Percentiles rank a stretch among this genome's conserved stretches.
Evolutionary conservation across 306 rosid species (phyloP).

Genomic region (Quercus parvula): DNA sequence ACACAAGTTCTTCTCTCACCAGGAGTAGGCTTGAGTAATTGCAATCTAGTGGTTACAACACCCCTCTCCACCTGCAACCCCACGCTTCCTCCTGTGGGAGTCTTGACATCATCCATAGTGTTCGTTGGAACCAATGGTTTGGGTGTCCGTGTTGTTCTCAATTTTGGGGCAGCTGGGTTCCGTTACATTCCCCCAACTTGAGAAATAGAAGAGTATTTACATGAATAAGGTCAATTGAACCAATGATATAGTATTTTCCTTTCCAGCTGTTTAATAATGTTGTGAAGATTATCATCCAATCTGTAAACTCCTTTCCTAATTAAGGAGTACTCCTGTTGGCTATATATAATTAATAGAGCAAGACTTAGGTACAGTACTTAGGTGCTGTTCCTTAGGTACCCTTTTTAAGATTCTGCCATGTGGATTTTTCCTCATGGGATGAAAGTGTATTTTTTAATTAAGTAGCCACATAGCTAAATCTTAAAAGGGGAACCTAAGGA

Average conservation of each 20-base stretch:
- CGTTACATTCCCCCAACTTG: not conserved
- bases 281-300: not conserved
- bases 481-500: no score
- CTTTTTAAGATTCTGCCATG: no score
- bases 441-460: no score
- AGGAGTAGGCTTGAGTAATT: no score
- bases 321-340: not conserved
- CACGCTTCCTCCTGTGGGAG: conserved; percentile 17
- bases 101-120: not conserved
- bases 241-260: not conserved
- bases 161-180: conserved; percentile 20
- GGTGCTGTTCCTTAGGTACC: no score
- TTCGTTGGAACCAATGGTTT: not conserved
- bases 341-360: not conserved
- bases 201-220: not conserved
- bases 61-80: conserved; percentile 30
- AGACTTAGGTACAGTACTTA: no score
- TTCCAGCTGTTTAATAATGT: no score
- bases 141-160: conserved; percentile 8
- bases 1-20: no score
- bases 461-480: no score
- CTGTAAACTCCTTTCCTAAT: not conserved
- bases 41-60: conserved; percentile 18
- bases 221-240: not conserved
- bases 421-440: no score